These are phyloP conservation scores for Paracoccidioides lutzii DNA, from an alignment of 2,329 filamentous ascomycete species.

Conservation along the genomic window DNA sequence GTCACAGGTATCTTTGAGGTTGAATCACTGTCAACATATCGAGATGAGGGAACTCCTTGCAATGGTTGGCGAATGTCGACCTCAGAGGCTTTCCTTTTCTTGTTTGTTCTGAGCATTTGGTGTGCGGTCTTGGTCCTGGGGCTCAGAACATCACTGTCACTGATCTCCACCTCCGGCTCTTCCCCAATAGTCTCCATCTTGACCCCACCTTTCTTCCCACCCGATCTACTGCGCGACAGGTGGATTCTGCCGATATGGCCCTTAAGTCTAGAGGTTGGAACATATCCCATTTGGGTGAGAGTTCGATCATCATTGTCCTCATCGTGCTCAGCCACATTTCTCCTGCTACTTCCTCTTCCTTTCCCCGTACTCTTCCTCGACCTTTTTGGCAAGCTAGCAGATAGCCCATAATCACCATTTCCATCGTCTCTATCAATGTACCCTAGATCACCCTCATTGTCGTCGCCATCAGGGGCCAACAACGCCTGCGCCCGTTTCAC, in stretches of 20 bases:
- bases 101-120: neutral
- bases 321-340: slow-evolving; percentile 13
- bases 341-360: neutral
- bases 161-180: neutral
- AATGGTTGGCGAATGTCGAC: neutral
- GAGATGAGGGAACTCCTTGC: neutral
- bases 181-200: slow-evolving; percentile 5
- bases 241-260: neutral
- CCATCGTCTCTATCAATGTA: slow-evolving; percentile 12
- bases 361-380: neutral
- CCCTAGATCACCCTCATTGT: slow-evolving; percentile 15
- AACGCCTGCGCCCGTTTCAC: slow-evolving; percentile 19
- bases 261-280: slow-evolving; percentile 20
- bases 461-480: slow-evolving; percentile 20
- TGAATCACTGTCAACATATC: neutral
- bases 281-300: slow-evolving; percentile 32
- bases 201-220: neutral
- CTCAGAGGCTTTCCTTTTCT: slow-evolving; percentile 1
- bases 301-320: slow-evolving; percentile 24
- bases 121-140: neutral
- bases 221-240: neutral
- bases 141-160: neutral
- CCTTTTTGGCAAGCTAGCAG: neutral
- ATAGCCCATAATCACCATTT: neutral
- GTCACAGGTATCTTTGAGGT: slow-evolving; percentile 16